Base-by-base conservation (phyloP, 352 stramenopile genomes). In the Globisporangium cylindrosporum region DNA sequence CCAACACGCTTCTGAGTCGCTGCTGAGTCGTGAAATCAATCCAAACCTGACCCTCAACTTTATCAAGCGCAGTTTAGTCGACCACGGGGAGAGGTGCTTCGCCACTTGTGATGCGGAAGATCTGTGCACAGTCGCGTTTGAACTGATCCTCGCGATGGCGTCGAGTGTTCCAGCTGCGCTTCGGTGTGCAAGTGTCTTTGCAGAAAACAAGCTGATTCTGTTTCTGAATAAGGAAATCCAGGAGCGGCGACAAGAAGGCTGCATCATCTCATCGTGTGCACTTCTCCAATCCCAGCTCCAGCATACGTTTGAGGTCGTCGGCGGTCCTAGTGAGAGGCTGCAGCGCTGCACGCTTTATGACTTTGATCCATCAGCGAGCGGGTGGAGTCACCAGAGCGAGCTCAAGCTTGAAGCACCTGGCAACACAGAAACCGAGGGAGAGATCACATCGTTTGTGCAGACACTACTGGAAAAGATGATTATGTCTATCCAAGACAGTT, bases 401-500 rank as follows among this genome's bases (percentile, higher is more conserved):
- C 1, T 0, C 27, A 56, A 32, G 24, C 14, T 18, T 5, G 5
- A 15, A 20, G 5, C 10, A 15, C 32, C 22, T 27, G 32, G 1
- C 10, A 24, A 0, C 15, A 22, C 41, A 3, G n/a, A 24, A 1
- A 22, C 9, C 20, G 10, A 48, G 22, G 27, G 25, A 4, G 27
- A 0, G 14, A 55, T 68, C 9, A 62, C 72, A 24, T 53, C 53
- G 10, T 72, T 76, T 55, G 64, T 67, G 15, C 27, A 66, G 5
- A 66, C 68, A 2, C 60, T 83, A 27, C 54, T 72, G 20, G 64
- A 78, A 10, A 79, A 87, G 56, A 87, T 90, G 67, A 46, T 79
- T 3, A 32, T 63, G 38, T 76, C 74, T 5, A 78, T 88, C 24
- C 36, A 73, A 43, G 65, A 78, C 18, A 79, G 70, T 12, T 59